These are phyloP conservation scores for Dipteronia sinensis DNA, from an alignment of 345 rosid genomes.

Conservation along the genomic window DNA sequence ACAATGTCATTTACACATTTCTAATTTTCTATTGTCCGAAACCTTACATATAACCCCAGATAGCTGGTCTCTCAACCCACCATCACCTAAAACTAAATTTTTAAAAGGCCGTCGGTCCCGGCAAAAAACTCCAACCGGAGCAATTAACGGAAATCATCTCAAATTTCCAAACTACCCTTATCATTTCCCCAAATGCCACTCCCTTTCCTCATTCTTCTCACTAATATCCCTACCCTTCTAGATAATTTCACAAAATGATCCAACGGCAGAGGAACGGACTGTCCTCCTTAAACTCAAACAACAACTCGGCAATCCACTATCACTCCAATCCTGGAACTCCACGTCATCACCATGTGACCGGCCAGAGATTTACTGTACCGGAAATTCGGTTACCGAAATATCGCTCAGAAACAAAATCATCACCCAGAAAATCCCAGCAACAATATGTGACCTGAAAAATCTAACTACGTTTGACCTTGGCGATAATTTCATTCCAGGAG, in stretches of 20 bases:
- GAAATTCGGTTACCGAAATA: slow-evolving; percentile 48
- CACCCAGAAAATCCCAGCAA: slow-evolving; percentile 46
- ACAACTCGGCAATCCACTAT: slow-evolving; percentile 57
- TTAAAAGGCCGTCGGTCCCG: slow-evolving; percentile 11
- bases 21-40: no score
- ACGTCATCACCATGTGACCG: slow-evolving; percentile 66
- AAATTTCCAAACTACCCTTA: slow-evolving; percentile 41
- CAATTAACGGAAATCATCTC: not conserved
- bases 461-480: slow-evolving; percentile 48
- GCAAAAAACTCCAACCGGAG: not conserved
- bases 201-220: slow-evolving; percentile 31
- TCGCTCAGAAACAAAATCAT: slow-evolving; percentile 37
- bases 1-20: slow-evolving; percentile 23
- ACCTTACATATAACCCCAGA: not conserved
- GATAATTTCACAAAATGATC: slow-evolving; percentile 46
- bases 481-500: slow-evolving; percentile 53
- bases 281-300: slow-evolving; percentile 58
- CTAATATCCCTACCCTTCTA: slow-evolving; percentile 38
- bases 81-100: slow-evolving; percentile 18
- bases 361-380: slow-evolving; percentile 53
- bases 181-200: not conserved
- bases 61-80: not conserved
- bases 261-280: slow-evolving; percentile 33
- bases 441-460: slow-evolving; percentile 67
- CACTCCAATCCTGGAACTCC: slow-evolving; percentile 61